Base-by-base conservation (phyloP, 2,329 filamentous ascomycete genomes). In the Venturiaceae sp. region DNA sequence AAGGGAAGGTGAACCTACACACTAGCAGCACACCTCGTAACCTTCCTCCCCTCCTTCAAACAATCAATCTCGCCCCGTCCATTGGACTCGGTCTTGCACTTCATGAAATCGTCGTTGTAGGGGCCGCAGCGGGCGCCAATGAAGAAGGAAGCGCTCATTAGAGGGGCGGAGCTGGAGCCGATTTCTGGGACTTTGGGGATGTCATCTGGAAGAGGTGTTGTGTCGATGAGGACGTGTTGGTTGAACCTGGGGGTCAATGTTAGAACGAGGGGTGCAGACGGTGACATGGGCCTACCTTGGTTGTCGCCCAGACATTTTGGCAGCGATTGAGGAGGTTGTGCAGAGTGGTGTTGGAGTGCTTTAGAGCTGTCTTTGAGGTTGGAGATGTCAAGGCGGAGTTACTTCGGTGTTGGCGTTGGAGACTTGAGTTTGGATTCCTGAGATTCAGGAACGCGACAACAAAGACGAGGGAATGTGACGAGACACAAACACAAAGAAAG, bases 61-160 rank as follows among this genome's bases (percentile, higher is more conserved):
- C 94, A 99, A 66, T 96, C 90, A 63, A 95, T 75, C 80, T 99
- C 94, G 73, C 91, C 94, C 75, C 83, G 85, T 68, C 94, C 94
- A 63, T 89, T 87, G 68, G 90, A 86, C 77, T 96, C 91, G 66
- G 84, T 89, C 86, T 99, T 99, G 87, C 94, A 99, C 80, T 95
- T 89, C 92, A 99, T 99, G 78, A 88, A 99, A 77, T 99, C 94
- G 80, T 99, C 94, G 76, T 97, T 97, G 82, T 92, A 99, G 60
- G 88, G 80, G 73, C 83, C 87, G 85, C 94, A 99, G 71, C 92
- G 87, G 65, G 91, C 92, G 63, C 94, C 94, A 72, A 99, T 99
- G 75, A 97, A 99, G 82, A 89, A 99, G 56, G 90, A 85, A 33
- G 94, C 94, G 64, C 90, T 95, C 61, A 95, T 80, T 47, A 99